phyloP scores from a whole-genome alignment of 352 stramenopile species.

The Phytopythium cucurbitacearum region DNA sequence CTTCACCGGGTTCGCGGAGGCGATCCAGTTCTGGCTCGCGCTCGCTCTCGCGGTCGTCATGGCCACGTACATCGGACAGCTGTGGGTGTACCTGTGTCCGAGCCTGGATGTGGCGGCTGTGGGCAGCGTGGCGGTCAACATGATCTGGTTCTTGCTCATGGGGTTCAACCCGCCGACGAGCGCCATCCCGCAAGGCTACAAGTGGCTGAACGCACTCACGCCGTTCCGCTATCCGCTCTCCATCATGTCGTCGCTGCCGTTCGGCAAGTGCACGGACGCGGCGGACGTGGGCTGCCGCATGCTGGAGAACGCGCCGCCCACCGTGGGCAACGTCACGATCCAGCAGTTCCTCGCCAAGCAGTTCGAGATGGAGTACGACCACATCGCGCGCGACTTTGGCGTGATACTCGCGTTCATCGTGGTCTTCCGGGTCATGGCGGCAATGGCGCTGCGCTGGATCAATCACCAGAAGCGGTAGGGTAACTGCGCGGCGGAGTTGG shows the following conservation, averaged over 20 bases:
- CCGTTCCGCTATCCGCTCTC: slow-evolving; percentile 20
- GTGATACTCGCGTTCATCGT: slow-evolving; percentile 9
- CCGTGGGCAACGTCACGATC: slow-evolving; percentile 2
- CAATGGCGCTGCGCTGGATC: slow-evolving; percentile 15
- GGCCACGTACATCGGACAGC: slow-evolving; percentile 40
- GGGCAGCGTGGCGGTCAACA: slow-evolving; percentile 19
- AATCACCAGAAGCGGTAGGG: slow-evolving; percentile 15
- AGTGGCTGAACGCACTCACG: slow-evolving; percentile 26
- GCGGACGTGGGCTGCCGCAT: slow-evolving; percentile 21
- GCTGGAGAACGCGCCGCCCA: slow-evolving; percentile 18
- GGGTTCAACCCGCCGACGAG: slow-evolving; percentile 27
- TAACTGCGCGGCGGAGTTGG: no score
- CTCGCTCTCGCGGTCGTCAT: slow-evolving; percentile 34
- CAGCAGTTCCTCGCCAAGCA: slow-evolving; percentile 2
- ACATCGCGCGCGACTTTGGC: slow-evolving; percentile 11
- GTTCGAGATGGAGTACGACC: slow-evolving; percentile 30
- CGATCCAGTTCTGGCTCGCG: slow-evolving; percentile 45
- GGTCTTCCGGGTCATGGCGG: slow-evolving; percentile 7
- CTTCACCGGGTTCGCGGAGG: slow-evolving; percentile 25
- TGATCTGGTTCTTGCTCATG: slow-evolving; percentile 27
- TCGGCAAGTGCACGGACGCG: slow-evolving; percentile 8
- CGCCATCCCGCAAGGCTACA: slow-evolving; percentile 23
- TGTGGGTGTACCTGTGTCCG: slow-evolving; percentile 21
- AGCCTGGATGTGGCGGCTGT: slow-evolving; percentile 20
- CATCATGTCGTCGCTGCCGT: slow-evolving; percentile 19